These are phyloP conservation scores for Pholiota conissans DNA, from an alignment of 768 basidiomycete genomes.

Conservation along the genomic window DNA sequence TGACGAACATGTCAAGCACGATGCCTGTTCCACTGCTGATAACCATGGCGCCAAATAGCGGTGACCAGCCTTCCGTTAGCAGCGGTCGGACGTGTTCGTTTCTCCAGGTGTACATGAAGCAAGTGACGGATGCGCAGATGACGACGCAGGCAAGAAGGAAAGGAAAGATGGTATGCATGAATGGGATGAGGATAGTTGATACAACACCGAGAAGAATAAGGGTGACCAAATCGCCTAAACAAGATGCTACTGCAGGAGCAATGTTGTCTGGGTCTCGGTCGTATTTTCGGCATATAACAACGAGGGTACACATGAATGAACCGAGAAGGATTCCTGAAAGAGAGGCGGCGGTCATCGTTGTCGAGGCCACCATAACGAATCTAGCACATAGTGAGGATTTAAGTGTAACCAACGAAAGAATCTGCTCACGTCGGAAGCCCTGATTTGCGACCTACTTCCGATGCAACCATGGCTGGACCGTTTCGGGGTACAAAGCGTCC, in stretches of 20 bases:
- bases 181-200: constrained; percentile 69
- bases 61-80: constrained; percentile 84
- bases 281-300: constrained; percentile 74
- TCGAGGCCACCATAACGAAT: constrained; percentile 73
- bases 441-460: constrained; percentile 27
- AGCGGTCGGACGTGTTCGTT: constrained; percentile 74
- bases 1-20: constrained; percentile 88
- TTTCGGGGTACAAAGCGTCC: constrained; percentile 57
- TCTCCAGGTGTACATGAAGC: constrained; percentile 55
- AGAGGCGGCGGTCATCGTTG: constrained; percentile 80
- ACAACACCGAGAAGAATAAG: constrained; percentile 77
- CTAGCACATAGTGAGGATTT: constrained; percentile 34
- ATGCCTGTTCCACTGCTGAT: constrained; percentile 89
- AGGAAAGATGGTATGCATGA: constrained; percentile 66
- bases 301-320: constrained; percentile 87
- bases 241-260: constrained; percentile 89
- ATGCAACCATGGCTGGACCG: constrained; percentile 14
- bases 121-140: constrained; percentile 45
- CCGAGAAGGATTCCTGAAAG: constrained; percentile 79
- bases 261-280: constrained; percentile 96
- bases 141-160: constrained; percentile 52
- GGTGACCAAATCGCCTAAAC: constrained; percentile 91
- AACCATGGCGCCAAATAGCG: constrained; percentile 87
- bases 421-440: constrained; percentile 36
- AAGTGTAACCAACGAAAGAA: not conserved